Conservation (phyloP, 2,329 filamentous ascomycete genomes). For the Aspergillus sojae region DNA sequence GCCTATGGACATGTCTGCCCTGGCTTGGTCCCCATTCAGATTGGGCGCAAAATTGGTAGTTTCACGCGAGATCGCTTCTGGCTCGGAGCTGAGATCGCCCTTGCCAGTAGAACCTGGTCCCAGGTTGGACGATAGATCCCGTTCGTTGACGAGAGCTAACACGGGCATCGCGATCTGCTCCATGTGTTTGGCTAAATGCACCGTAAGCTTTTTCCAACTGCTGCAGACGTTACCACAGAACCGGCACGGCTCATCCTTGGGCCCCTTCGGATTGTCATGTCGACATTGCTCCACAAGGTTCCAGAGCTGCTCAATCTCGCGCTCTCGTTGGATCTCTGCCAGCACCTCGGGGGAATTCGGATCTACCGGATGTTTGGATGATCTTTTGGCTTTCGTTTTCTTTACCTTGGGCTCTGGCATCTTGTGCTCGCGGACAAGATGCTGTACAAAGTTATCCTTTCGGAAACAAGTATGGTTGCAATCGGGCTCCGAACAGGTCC, state of each 20-base stretch:
- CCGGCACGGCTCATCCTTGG: conserved; percentile 77
- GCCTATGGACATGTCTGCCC: conserved; percentile 13
- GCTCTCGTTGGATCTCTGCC: conserved; percentile 30
- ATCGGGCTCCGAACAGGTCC: conserved; percentile 79
- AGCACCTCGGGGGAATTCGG: conserved; percentile 37
- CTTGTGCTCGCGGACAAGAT: conserved; percentile 89
- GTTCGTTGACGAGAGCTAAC: conserved; percentile 54
- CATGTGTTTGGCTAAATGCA: conserved; percentile 95
- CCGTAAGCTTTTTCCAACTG: conserved; percentile 90
- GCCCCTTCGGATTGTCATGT: conserved; percentile 64
- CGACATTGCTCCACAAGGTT: conserved; percentile 77
- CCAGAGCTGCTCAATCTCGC: conserved; percentile 68
- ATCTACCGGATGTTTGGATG: conserved; percentile 53
- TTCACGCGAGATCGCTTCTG: conserved; percentile 12
- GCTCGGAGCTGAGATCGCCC: conserved; percentile 9
- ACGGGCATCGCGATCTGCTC: conserved; percentile 86
- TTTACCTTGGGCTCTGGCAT: conserved; percentile 79
- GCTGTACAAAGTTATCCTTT: conserved; percentile 90
- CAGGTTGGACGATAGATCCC: conserved; percentile 34
- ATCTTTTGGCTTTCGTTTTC: conserved; percentile 59
- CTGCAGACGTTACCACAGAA: conserved; percentile 82
- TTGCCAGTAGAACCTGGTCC: conserved; percentile 15
- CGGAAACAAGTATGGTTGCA: conserved; percentile 82
- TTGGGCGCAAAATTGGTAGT: conserved; percentile 13
- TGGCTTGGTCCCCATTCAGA: conserved; percentile 10